Evolutionary conservation across 1,284 basidiomycete species (phyloP).

Genomic region (Cutaneotrichosporon sp.): DNA sequence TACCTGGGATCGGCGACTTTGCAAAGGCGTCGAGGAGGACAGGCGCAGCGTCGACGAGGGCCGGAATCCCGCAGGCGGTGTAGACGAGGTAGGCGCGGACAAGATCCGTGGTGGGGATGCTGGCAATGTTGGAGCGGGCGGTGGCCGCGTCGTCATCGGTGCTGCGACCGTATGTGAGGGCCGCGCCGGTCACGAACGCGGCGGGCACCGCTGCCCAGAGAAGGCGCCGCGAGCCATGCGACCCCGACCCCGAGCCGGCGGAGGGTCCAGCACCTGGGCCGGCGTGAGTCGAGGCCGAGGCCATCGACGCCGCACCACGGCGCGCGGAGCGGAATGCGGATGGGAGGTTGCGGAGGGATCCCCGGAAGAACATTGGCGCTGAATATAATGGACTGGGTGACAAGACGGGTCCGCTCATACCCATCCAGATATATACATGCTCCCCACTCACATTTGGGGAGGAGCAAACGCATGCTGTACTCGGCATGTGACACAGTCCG

Average conservation of each 20-base stretch:
- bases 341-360: constrained; percentile 6
- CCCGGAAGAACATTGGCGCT: constrained; percentile 10
- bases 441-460: background rate
- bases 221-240: background rate
- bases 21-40: constrained; percentile 64
- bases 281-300: constrained; percentile 7
- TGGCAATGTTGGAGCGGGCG: constrained; percentile 15
- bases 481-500: constrained; percentile 7
- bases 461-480: constrained; percentile 3
- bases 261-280: too few species aligned
- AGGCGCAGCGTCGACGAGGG: constrained; percentile 74
- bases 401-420: background rate
- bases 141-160: constrained; percentile 13
- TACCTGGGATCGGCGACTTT: constrained; percentile 61
- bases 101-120: constrained; percentile 50
- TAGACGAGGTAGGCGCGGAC: constrained; percentile 76
- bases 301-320: background rate
- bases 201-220: constrained; percentile 14
- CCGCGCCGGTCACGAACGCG: constrained; percentile 12
- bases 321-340: constrained; percentile 5
- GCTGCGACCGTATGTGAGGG: constrained; percentile 1
- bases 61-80: constrained; percentile 72
- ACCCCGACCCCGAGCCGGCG: background rate
- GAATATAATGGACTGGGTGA: background rate
- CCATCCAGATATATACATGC: background rate